Evolutionary conservation across 2,329 filamentous ascomycete genomes (phyloP), one percentile per base, ranked within the genome.

Genomic region (Keithomyces neogunnii): DNA sequence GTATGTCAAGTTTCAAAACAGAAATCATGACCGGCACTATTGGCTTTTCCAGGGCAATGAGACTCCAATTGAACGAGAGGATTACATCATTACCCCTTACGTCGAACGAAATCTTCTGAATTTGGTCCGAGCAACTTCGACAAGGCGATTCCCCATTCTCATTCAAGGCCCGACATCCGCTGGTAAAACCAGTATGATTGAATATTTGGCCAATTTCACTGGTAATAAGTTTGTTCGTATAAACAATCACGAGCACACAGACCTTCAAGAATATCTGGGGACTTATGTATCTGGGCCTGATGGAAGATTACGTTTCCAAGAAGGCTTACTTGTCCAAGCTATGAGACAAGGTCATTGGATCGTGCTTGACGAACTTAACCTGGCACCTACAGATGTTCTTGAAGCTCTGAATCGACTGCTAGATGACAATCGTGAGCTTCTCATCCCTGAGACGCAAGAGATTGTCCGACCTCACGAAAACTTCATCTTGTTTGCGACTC

Each of bases 161-260:
- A 87, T 99, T 26, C 93, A 99, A 68, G 93, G 93, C 3, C 93
- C 95, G 10, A 99, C 93, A 0, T 99, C 95, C 4, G 88, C 92
- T 10, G 93, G 93, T 57, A 99, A 99, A 70, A 99, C 93, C 0
- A 97, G 92, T 68, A 99, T 99, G 93, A 95, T 99, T 42, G 92
- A 97, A 68, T 96, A 96, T 65, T 78, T 99, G 38, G 92, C 95
- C n/a, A 93, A 95, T 62, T 86, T 88, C 51, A 97, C 90, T 32
- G 93, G 95, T 3, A 96, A 99, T 66, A 93, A 88, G 63, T 99
- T 97, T 63, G 90, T 99, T 43, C 84, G 93, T 54, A 99, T 99
- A 74, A 99, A 99, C 71, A 99, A 99, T 60, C 93, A 99, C 68
- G 95, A 99, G 64, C 93, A 99, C 63, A 99, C 93, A 0, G 93